Conservation (phyloP, 805 yeast genomes). For the Phaffomyces antillensis region DNA sequence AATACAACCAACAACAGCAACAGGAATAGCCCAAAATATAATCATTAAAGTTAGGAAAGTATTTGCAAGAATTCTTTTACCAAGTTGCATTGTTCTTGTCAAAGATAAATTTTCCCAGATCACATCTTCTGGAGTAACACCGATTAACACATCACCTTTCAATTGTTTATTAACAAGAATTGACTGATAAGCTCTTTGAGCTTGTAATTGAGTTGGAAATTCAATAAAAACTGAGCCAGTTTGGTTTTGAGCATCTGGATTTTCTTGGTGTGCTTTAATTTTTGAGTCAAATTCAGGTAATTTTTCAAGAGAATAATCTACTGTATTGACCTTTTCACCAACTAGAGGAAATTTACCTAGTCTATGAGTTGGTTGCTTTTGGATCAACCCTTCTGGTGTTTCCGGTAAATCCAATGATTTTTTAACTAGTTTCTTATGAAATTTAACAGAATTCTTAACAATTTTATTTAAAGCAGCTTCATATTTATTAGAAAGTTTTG, state of each 20-base stretch:
- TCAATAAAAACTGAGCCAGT: slow-evolving; percentile 56
- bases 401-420: slow-evolving; percentile 46
- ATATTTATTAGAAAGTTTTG: slow-evolving; percentile 50
- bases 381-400: slow-evolving; percentile 59
- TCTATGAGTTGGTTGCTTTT: slow-evolving; percentile 81
- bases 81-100: slow-evolving; percentile 46
- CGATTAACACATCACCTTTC: slow-evolving; percentile 37
- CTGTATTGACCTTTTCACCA: slow-evolving; percentile 82
- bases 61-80: slow-evolving; percentile 52
- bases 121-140: slow-evolving; percentile 74
- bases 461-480: slow-evolving; percentile 62
- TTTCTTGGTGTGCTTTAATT: slow-evolving; percentile 50
- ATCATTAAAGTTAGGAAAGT: slow-evolving; percentile 60
- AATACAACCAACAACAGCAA: slow-evolving; percentile 92
- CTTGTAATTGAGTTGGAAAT: slow-evolving; percentile 78
- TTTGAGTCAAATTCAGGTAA: slow-evolving; percentile 64
- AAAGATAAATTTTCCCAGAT: slow-evolving; percentile 73
- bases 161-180: slow-evolving; percentile 45
- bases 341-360: slow-evolving; percentile 54
- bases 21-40: slow-evolving; percentile 94
- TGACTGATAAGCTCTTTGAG: slow-evolving; percentile 87
- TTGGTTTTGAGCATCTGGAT: slow-evolving; percentile 43
- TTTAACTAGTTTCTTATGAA: slow-evolving; percentile 48
- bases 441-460: slow-evolving; percentile 51
- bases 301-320: slow-evolving; percentile 61